Evolutionary conservation across 768 basidiomycete species (phyloP).

Genomic region (Leccinellum rugosiceps): DNA sequence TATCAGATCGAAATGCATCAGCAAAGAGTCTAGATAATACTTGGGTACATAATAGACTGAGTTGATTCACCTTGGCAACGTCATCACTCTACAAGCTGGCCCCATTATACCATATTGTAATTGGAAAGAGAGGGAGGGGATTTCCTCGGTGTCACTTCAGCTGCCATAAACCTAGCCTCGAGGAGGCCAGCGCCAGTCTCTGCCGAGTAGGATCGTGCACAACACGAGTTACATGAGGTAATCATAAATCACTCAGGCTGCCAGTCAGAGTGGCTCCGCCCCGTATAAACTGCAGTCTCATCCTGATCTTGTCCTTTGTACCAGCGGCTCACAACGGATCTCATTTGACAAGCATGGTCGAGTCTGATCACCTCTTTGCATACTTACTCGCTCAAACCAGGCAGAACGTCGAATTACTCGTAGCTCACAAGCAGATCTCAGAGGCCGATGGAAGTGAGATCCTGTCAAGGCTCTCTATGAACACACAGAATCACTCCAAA

Average conservation of each 20-base stretch:
- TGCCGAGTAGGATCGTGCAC: neutral
- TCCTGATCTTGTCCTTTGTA: conserved; percentile 2
- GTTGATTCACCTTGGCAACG: too few relatives aligned
- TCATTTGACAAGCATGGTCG: conserved; percentile 22
- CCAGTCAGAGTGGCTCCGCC: neutral
- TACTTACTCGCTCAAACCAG: conserved; percentile 47
- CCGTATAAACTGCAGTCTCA: conserved; percentile 10
- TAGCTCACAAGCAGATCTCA: conserved; percentile 40
- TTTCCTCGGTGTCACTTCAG: neutral
- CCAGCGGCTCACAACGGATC: neutral
- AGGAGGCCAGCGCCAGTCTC: neutral
- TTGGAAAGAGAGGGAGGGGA: neutral
- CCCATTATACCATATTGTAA: neutral
- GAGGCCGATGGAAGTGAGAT: conserved; percentile 39
- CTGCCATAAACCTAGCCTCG: neutral
- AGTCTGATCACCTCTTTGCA: conserved; percentile 21
- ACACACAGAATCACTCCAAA: conserved; percentile 16
- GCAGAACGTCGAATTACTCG: conserved; percentile 46
- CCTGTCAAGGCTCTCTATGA: conserved; percentile 34
- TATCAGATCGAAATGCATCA: neutral
- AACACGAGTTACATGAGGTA: conserved; percentile 19
- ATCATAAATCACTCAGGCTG: conserved; percentile 11
- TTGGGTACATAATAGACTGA: too few relatives aligned
- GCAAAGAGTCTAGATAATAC: too few relatives aligned
- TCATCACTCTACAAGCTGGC: neutral